phyloP scores from a whole-genome alignment of 2,329 filamentous ascomycete genomes.

The Sporothrix euskadiensis region DNA sequence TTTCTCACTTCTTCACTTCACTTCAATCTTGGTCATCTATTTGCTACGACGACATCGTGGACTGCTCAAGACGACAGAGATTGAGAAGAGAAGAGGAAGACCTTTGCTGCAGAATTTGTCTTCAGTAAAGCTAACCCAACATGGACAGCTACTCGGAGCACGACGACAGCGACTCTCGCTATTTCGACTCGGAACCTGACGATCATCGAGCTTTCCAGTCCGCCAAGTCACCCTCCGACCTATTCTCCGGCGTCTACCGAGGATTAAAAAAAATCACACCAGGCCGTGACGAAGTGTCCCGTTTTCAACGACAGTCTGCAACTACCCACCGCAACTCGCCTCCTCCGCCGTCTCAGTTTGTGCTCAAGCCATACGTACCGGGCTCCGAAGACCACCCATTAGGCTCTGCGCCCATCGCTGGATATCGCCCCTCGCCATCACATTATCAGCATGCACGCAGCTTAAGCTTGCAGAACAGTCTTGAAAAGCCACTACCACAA shows the following conservation, averaged over 20 bases:
- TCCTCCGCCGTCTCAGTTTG: conserved; percentile 35
- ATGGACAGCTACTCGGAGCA: conserved; percentile 39
- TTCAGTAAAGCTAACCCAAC: conserved; percentile 39
- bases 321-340: conserved; percentile 33
- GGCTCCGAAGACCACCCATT: conserved; percentile 32
- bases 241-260: conserved; percentile 55
- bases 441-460: conserved; percentile 53
- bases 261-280: conserved; percentile 52
- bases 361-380: conserved; percentile 40
- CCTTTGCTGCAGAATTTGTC: conserved; percentile 2
- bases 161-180: conserved; percentile 41
- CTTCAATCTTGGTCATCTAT: neutral
- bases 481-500: conserved; percentile 59
- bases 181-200: conserved; percentile 50
- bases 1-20: neutral
- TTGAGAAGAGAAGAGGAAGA: neutral
- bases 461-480: conserved; percentile 57
- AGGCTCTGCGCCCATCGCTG: conserved; percentile 38
- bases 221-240: conserved; percentile 47
- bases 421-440: conserved; percentile 31
- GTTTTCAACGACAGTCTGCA: conserved; percentile 49
- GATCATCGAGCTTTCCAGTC: conserved; percentile 41
- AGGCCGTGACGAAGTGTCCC: conserved; percentile 47
- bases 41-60: conserved; percentile 11
- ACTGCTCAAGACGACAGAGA: neutral